Evolutionary conservation across 2,329 filamentous ascomycete species (phyloP).

Genomic region (Aotearoamyces nothofagi): DNA sequence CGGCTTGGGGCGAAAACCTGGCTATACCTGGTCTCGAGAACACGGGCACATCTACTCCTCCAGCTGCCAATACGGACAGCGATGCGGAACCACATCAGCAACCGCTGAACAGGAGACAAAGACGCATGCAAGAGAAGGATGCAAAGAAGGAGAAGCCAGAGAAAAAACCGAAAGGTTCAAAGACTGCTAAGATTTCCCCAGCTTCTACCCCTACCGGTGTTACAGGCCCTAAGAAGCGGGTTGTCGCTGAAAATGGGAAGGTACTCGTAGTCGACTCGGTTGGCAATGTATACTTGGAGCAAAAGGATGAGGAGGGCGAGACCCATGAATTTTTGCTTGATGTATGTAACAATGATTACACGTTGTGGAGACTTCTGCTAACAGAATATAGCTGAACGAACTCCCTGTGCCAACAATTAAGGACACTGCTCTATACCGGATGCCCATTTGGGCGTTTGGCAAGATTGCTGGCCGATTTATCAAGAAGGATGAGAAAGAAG

Average conservation of each 20-base stretch:
- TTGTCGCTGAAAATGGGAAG: slow-evolving; percentile 91
- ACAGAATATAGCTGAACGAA: slow-evolving; percentile 51
- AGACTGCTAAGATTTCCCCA: slow-evolving; percentile 28
- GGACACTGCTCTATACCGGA: slow-evolving; percentile 69
- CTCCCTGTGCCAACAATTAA: slow-evolving; percentile 60
- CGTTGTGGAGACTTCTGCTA: slow-evolving; percentile 7
- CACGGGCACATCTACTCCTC: slow-evolving; percentile 25
- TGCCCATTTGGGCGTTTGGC: slow-evolving; percentile 61
- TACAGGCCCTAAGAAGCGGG: slow-evolving; percentile 67
- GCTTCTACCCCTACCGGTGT: slow-evolving; percentile 32
- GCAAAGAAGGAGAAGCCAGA: slow-evolving; percentile 52
- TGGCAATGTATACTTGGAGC: slow-evolving; percentile 91
- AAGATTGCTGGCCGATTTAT: slow-evolving; percentile 36
- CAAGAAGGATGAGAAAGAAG: slow-evolving; percentile 20
- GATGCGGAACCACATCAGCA: slow-evolving; percentile 31
- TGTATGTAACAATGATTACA: slow-evolving; percentile 36
- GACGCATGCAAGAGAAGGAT: slow-evolving; percentile 77
- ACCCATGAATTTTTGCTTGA: slow-evolving; percentile 77
- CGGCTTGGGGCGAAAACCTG: slow-evolving; percentile 77
- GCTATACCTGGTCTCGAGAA: slow-evolving; percentile 53
- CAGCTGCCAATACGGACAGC: slow-evolving; percentile 28
- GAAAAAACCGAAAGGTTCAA: slow-evolving; percentile 34
- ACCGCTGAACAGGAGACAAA: slow-evolving; percentile 69
- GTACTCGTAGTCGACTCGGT: slow-evolving; percentile 80
- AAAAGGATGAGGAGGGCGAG: slow-evolving; percentile 75